These are phyloP conservation scores for Lasiodiplodia citricola DNA, from an alignment of 2,329 filamentous ascomycete species.

Conservation along the genomic window DNA sequence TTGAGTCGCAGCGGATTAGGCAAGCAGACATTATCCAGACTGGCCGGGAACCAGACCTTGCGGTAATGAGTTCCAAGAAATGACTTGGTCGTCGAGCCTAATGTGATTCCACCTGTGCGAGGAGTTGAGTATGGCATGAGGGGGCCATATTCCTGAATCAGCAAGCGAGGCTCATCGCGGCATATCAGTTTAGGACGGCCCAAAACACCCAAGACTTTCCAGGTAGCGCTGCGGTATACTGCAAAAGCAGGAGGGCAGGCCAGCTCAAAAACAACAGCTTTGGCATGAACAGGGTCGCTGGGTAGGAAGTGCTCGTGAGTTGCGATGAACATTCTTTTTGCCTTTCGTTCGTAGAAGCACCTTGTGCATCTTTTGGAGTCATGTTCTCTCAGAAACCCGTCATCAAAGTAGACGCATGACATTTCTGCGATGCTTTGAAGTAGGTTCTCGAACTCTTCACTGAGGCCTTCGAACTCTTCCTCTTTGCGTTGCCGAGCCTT, in stretches of 20 bases:
- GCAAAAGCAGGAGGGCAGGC: constrained; percentile 51
- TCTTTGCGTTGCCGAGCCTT: constrained; percentile 42
- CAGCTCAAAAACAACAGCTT: constrained; percentile 60
- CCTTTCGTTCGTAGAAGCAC: constrained; percentile 47
- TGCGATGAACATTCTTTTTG: constrained; percentile 50
- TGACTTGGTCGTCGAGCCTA: constrained; percentile 56
- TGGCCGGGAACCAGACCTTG: constrained; percentile 47
- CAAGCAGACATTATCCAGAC: constrained; percentile 50
- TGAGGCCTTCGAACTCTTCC: constrained; percentile 44
- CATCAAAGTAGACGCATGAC: constrained; percentile 39
- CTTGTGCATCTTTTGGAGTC: constrained; percentile 48
- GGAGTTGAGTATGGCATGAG: neutral
- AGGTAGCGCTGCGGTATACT: constrained; percentile 60
- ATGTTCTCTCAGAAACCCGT: neutral
- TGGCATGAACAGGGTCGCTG: constrained; percentile 38
- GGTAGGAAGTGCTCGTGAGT: constrained; percentile 60
- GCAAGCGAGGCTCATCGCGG: constrained; percentile 31
- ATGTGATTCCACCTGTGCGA: constrained; percentile 35
- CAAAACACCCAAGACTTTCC: constrained; percentile 51
- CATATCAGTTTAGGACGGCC: constrained; percentile 33
- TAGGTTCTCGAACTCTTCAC: constrained; percentile 44
- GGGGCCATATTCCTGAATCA: constrained; percentile 42
- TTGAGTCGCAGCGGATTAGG: constrained; percentile 53
- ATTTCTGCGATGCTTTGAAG: constrained; percentile 40
- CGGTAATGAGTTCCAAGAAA: constrained; percentile 57